These are phyloP conservation scores for Acanthamoeba sp. DNA, from an alignment of 208 protist genomes.

Conservation along the genomic window DNA sequence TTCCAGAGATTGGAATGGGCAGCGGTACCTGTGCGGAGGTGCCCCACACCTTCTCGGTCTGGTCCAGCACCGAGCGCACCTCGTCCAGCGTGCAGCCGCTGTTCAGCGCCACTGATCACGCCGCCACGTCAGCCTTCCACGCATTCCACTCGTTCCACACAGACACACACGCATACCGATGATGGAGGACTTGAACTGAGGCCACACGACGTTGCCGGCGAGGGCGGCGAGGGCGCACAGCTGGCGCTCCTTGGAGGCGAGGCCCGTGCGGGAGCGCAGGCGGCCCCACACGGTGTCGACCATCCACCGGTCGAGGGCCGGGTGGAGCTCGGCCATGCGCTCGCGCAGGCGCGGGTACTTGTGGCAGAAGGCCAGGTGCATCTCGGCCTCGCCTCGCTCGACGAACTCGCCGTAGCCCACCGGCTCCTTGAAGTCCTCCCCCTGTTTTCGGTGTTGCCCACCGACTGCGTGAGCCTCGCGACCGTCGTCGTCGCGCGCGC, in stretches of 20 bases:
- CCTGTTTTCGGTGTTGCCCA: background rate
- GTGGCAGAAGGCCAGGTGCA: slow-evolving; percentile 47
- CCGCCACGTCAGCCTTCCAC: background rate
- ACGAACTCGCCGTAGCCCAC: slow-evolving; percentile 3
- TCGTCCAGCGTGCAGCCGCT: slow-evolving; percentile 20
- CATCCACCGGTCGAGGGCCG: slow-evolving; percentile 31
- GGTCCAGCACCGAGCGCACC: slow-evolving; percentile 11
- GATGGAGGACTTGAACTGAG: slow-evolving; percentile 34
- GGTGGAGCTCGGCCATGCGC: slow-evolving; percentile 12
- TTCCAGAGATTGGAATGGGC: no score
- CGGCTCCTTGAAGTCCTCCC: background rate
- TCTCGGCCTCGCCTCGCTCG: background rate
- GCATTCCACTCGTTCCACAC: no score
- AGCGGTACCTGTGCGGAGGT: background rate
- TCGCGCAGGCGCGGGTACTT: slow-evolving; percentile 27
- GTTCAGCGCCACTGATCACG: background rate
- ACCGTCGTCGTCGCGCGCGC: no score
- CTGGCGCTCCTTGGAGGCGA: background rate
- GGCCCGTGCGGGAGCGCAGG: background rate
- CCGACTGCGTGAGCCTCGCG: no score
- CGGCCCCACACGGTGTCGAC: slow-evolving; percentile 23
- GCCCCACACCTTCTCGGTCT: slow-evolving; percentile 15
- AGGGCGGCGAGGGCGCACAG: slow-evolving; percentile 33
- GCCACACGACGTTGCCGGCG: slow-evolving; percentile 23
- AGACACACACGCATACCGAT: background rate